Conservation (phyloP, 73 alveolate species). For the Paramecium biaurelia region DNA sequence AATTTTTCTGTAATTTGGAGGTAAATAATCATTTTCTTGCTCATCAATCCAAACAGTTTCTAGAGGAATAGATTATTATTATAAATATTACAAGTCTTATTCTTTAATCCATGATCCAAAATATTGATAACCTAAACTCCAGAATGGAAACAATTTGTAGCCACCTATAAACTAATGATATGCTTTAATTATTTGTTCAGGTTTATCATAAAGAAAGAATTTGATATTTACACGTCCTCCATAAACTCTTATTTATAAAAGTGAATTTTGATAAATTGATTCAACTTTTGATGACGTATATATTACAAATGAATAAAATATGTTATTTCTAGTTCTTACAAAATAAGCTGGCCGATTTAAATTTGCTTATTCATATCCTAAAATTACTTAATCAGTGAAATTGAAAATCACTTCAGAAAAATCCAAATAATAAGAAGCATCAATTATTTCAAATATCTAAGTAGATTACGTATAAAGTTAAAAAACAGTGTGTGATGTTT, state of each 20-base stretch:
- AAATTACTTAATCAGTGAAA: background rate
- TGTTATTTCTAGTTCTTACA: background rate
- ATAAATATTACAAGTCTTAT: background rate
- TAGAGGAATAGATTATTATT: background rate
- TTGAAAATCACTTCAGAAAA: background rate
- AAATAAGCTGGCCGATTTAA: background rate
- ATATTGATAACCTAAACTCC: conserved; percentile 86
- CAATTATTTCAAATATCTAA: background rate
- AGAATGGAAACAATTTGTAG: conserved; percentile 75
- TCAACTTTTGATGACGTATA: background rate
- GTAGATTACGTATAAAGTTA: background rate
- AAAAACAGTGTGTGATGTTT: background rate
- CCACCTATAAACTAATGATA: conserved; percentile 61
- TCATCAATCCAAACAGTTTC: background rate
- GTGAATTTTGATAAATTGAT: background rate
- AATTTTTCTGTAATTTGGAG: background rate
- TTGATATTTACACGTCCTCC: conserved; percentile 56
- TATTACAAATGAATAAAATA: background rate
- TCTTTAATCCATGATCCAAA: conserved; percentile 70
- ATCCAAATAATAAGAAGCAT: background rate
- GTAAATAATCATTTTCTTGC: background rate
- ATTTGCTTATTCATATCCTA: background rate
- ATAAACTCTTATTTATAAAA: background rate
- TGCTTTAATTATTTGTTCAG: conserved; percentile 56
- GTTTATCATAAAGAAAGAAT: conserved; percentile 44